Evolutionary conservation across 2,329 filamentous ascomycete species (phyloP), one percentile per base, ranked within the genome.

Genomic region (Lanzia echinophila): DNA sequence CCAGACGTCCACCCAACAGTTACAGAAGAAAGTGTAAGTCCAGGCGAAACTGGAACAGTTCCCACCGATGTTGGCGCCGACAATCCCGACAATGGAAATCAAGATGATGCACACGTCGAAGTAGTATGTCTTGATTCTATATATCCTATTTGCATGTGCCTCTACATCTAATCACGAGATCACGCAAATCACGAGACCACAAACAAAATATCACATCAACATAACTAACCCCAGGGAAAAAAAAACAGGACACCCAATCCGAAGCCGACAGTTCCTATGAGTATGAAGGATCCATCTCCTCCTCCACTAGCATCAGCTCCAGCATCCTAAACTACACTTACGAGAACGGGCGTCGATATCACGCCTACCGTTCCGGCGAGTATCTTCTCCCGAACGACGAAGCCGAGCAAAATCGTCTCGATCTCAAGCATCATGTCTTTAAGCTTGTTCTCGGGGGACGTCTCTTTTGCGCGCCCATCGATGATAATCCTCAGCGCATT

Each of bases 361-460:
- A 82, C 61, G 72, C 72, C 41, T 80, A 78, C 61, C 71, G 77
- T 17, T 76, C 79, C 54, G 79, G 78, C 6, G 62, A 66, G 11
- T 83, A 83, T 61, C 76, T 76, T 52, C 80, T 82, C 47, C 80
- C 81, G 24, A 83, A 82, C 53, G 81, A 83, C 56, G 79, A 82
- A 47, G 68, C 74, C 5, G 80, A 83, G 66, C 79, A 82, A 63
- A 78, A 82, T 58, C 70, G 78, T 36, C 75, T 81, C 59, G 78
- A 82, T 49, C 74, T 82, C 72, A 79, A 66, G 50, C 64, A 67
- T 58, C 6, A 66, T 63, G 61, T 67, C 47, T 57, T 65, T 17
- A 61, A 63, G 48, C 53, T 65, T 3, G 56, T 55, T 22, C 36
- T 52, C 3, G 60, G 60, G 11, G 58, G 60, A 17, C 50, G 39